A percentile compares a stretch with the other conserved stretches of the same genome.
phyloP scores from a whole-genome alignment of 2,329 filamentous ascomycete genomes.

The Rugonectria rugulosa region DNA sequence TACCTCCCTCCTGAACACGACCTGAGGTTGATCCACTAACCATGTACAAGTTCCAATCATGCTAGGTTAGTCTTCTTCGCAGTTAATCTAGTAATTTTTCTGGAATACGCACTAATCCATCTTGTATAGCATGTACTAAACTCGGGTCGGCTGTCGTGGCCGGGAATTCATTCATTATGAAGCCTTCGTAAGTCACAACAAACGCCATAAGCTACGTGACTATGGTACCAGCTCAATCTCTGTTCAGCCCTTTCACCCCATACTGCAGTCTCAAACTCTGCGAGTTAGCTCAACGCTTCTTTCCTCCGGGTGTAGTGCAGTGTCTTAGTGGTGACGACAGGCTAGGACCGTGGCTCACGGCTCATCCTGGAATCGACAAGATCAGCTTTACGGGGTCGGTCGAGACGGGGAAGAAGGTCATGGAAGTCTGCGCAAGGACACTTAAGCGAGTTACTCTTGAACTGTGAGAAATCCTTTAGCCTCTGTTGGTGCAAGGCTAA shows the following conservation, averaged over 20 bases:
- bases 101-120: too few relatives aligned
- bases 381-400: constrained; percentile 70
- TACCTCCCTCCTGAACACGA: too few relatives aligned
- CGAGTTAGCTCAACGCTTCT: constrained; percentile 62
- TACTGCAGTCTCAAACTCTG: constrained; percentile 64
- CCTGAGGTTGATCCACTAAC: background rate
- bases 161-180: background rate
- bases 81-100: background rate
- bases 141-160: background rate
- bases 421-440: constrained; percentile 59
- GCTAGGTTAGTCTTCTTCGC: background rate
- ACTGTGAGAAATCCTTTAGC: constrained; percentile 40
- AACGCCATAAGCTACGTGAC: background rate
- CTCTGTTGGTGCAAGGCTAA: constrained; percentile 1
- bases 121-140: background rate
- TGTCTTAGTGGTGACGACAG: constrained; percentile 65
- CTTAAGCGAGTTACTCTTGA: constrained; percentile 68
- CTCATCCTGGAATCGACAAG: constrained; percentile 66
- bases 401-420: constrained; percentile 65
- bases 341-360: constrained; percentile 64
- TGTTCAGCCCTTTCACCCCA: constrained; percentile 59
- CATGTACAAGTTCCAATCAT: background rate
- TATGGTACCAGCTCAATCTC: background rate
- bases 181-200: background rate
- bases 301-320: constrained; percentile 68